phyloP scores from a whole-genome alignment of 768 basidiomycete genomes.

The Hericium alpestre region DNA sequence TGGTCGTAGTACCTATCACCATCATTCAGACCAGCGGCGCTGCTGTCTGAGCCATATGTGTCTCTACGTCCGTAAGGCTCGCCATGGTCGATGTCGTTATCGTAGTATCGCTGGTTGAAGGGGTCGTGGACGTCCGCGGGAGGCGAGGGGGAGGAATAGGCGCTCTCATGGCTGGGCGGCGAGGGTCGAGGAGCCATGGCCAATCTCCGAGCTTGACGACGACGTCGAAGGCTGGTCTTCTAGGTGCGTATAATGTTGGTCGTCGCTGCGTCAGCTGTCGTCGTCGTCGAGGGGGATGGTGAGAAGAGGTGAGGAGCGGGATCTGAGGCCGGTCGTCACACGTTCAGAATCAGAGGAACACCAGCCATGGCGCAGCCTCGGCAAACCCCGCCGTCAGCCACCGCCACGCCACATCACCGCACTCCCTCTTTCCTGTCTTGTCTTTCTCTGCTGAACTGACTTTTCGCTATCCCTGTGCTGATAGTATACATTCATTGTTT shows the following conservation, averaged over 20 bases:
- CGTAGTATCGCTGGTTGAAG: slow-evolving; percentile 50
- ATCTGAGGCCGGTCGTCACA: neutral
- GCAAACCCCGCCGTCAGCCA: neutral
- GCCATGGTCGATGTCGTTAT: slow-evolving; percentile 64
- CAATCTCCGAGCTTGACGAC: neutral
- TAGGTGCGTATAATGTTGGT: no score
- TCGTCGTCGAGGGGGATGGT: neutral
- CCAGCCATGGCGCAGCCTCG: neutral
- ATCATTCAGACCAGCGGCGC: slow-evolving; percentile 40
- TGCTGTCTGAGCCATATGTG: slow-evolving; percentile 61
- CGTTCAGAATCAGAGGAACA: neutral
- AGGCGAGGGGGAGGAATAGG: slow-evolving; percentile 41
- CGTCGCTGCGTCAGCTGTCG: neutral
- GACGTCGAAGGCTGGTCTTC: neutral
- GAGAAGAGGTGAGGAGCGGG: neutral
- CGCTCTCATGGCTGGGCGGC: slow-evolving; percentile 48
- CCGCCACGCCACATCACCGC: neutral
- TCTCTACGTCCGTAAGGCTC: slow-evolving; percentile 51
- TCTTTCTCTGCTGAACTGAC: neutral
- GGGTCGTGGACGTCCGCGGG: slow-evolving; percentile 60
- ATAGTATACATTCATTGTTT: no score
- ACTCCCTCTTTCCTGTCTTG: neutral
- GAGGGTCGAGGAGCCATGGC: slow-evolving; percentile 47
- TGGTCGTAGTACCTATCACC: slow-evolving; percentile 56
- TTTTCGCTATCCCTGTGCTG: neutral